Percentiles rank a stretch among this genome's conserved stretches.
These are phyloP conservation scores for Papiliotrema fonsecae DNA, from an alignment of 1,284 basidiomycete species.

Conservation along the genomic window DNA sequence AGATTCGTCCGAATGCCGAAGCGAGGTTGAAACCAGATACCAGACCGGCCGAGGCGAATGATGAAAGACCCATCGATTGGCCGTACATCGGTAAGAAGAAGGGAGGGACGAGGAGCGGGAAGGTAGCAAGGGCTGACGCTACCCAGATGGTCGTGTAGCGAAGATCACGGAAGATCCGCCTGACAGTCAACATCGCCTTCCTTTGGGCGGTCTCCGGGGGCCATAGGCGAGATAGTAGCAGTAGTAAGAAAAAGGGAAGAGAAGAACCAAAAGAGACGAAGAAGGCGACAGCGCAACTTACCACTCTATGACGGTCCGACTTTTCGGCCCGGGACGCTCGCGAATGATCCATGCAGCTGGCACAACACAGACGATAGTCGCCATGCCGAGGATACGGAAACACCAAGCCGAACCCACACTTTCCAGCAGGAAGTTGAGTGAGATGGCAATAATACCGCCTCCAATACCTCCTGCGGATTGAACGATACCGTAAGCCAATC, in stretches of 20 bases:
- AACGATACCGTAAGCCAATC: conserved; percentile 40
- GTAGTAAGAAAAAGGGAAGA: too few relatives aligned
- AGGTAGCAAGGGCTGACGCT: conserved; percentile 35
- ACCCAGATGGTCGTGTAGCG: conserved; percentile 37
- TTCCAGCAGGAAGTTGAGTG: conserved; percentile 21
- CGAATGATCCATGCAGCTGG: conserved; percentile 11
- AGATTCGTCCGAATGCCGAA: conserved; percentile 23
- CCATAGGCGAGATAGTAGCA: too few relatives aligned
- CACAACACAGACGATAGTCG: conserved; percentile 14
- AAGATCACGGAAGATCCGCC: conserved; percentile 27
- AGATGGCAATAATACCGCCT: conserved; percentile 35
- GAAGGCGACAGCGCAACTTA: conserved; percentile 6
- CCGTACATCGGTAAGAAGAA: conserved; percentile 46
- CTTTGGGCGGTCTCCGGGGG: neutral
- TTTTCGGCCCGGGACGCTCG: conserved; percentile 4
- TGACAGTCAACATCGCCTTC: neutral
- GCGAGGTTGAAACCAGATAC: conserved; percentile 28
- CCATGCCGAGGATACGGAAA: conserved; percentile 25
- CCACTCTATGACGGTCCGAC: conserved; percentile 9
- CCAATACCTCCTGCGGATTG: conserved; percentile 40
- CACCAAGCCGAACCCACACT: conserved; percentile 28
- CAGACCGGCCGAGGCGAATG: conserved; percentile 27
- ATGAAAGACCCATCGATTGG: conserved; percentile 24
- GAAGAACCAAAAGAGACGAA: too few relatives aligned
- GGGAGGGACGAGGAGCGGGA: conserved; percentile 44